A percentile compares a stretch with the other conserved stretches of the same genome.
phyloP scores from a whole-genome alignment of 2,329 filamentous ascomycete genomes.

The Cadophora gregata region DNA sequence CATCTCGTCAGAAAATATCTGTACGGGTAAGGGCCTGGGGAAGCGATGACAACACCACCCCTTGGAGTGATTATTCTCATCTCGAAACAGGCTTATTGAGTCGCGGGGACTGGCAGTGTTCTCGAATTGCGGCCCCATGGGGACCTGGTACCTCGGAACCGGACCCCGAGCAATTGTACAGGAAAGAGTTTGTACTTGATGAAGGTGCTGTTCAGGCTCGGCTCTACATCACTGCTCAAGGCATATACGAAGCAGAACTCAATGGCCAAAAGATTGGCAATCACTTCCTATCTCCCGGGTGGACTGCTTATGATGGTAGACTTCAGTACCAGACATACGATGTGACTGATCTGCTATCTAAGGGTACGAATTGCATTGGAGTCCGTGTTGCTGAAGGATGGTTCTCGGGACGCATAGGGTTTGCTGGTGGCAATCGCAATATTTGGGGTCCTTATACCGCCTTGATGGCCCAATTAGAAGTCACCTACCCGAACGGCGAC shows the following conservation, averaged over 20 bases:
- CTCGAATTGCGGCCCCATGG: constrained; percentile 15
- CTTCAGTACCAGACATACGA: constrained; percentile 30
- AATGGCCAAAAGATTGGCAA: constrained; percentile 8
- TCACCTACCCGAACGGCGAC: constrained; percentile 11
- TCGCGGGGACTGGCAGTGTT: constrained; percentile 17
- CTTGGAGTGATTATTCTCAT: not conserved
- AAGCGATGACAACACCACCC: constrained; percentile 3
- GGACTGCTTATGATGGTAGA: constrained; percentile 3
- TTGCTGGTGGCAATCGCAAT: constrained; percentile 21
- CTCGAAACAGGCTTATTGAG: constrained; percentile 11
- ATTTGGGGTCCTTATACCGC: constrained; percentile 49
- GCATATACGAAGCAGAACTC: constrained; percentile 12
- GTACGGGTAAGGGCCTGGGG: constrained; percentile 15
- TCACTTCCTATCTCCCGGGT: constrained; percentile 11
- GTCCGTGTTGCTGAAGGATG: constrained; percentile 25
- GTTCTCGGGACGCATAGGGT: constrained; percentile 24
- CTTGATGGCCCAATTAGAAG: constrained; percentile 43
- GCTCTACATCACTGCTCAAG: constrained; percentile 5
- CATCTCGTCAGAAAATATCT: constrained; percentile 15
- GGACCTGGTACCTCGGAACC: not conserved
- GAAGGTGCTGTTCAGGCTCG: not conserved
- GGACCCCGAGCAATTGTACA: constrained; percentile 1
- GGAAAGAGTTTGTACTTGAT: not conserved
- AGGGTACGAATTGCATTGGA: constrained; percentile 36
- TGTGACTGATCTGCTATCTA: constrained; percentile 17